Evolutionary conservation across 768 basidiomycete species (phyloP), one percentile per base, ranked within the genome.

Genomic region (Termitomyces titanicus): DNA sequence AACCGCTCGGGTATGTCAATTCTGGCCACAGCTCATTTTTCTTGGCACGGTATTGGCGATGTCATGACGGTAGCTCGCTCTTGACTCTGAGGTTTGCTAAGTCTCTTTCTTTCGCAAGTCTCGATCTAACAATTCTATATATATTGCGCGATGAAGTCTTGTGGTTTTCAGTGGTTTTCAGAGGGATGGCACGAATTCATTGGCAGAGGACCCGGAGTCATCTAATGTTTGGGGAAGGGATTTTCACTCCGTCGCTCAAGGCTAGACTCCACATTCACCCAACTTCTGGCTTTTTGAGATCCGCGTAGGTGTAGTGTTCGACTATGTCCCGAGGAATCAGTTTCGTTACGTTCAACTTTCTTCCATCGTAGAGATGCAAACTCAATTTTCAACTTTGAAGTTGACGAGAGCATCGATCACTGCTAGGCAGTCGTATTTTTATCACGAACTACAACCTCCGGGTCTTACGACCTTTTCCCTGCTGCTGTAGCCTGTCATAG

Each of bases 401-500:
- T 74, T 50, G 77, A 81, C 51, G 84, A 86, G 53, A 73, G 71
- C 47, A 79, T 77, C 55, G 79, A 70, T 73, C 9, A 85, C 81
- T 1, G 68, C 79, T 53, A 93, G 90, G 92, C 90, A 93, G 68
- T 85, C 86, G 3, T 88, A 90, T 68, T 88, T 89, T 37, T 86
- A 85, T 0, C 92, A 93, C 68, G 92, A 94, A 69, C 76, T 83
- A 17, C 92, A 94, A 67, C 92, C 92, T 20, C 91, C 90, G 4
- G 92, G 90, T 20, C 68, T 92, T 27, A 94, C 92, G 3, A 88
- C 89, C 2, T 86, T 94, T 66, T 93, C 90, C 80, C 76, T 95
- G 42, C 75, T 93, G n/a, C n/a, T n/a, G n/a, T n/a, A n/a, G n/a
- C n/a, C n/a, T n/a, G 66, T 69, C 85, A 35, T 73, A 83, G 58